Base-by-base conservation (phyloP, 2,329 filamentous ascomycete genomes). In the Hymenoscyphus linearis region DNA sequence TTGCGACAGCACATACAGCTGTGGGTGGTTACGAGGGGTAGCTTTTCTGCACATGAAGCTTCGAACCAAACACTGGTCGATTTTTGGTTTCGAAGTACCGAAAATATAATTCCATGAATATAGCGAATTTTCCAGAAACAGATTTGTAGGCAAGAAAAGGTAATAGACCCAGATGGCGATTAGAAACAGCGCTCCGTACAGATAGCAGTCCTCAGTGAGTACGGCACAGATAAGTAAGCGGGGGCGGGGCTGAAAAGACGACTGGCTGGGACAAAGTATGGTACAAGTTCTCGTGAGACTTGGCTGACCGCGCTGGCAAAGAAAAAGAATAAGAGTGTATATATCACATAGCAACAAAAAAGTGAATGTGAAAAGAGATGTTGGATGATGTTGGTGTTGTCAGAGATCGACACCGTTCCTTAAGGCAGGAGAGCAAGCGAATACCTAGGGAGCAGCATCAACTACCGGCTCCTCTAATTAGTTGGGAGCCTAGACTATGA, bases 41-140 rank as follows among this genome's bases (percentile, higher is more conserved):
- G 25, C 52, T 55, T 22, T 16, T 22, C 52, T 22, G 56, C n/a
- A 26, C 50, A n/a, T n/a, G 22, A 12, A 52, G 35, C 52, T 44
- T 53, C 25, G 44, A 55, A 57, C 58, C 52, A 61, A 62, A 47
- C 56, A 26, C 59, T 62, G 65, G 62, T 64, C 64, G 61, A 63
- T 27, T 55, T 47, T 61, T 55, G 37, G 63, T 56, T 61, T 63
- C 55, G 59, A 34, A 44, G 25, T 18, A 35, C 3, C 26, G 31
- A 56, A 40, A 12, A 57, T 52, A 56, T 52, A 25, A 55, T 63
- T 65, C 64, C 64, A 67, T 67, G 44, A 60, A 66, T 62, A n/a
- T 52, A 22, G 26, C 34, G 44, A 37, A 22, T 27, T 57, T 47
- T 55, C 27, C 34, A 22, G 26, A 25, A 14, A 22, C 25, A 14